Percentiles rank a stretch among this genome's conserved stretches.
Conservation (phyloP, 2,329 filamentous ascomycete species). For the Microsporum audouinii region DNA sequence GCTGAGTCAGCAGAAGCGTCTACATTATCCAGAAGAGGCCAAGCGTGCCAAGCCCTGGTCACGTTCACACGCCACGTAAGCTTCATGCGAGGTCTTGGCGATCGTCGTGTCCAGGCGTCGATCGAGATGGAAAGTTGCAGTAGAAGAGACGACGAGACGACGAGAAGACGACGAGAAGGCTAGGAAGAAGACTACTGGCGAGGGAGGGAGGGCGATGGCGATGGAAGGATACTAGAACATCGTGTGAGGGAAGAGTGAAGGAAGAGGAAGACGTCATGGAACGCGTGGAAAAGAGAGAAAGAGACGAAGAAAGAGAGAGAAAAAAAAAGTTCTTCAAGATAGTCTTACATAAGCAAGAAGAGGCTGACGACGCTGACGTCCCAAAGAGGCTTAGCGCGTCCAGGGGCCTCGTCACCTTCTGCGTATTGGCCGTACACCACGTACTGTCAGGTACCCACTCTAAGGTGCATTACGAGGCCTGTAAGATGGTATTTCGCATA, state of each 20-base stretch:
- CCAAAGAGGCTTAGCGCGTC: slow-evolving; percentile 2
- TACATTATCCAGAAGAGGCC: not conserved
- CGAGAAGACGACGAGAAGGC: not conserved
- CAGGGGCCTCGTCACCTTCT: slow-evolving; percentile 13
- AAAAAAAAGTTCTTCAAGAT: not conserved
- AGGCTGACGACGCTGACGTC: slow-evolving; percentile 14
- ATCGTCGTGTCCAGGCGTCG: not conserved
- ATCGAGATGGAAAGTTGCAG: not conserved
- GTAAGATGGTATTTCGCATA: not conserved
- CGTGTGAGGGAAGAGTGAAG: not conserved
- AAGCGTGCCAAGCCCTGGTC: not conserved
- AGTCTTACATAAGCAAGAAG: not conserved
- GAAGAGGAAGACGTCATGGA: not conserved
- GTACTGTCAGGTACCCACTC: not conserved
- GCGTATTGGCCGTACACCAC: slow-evolving; percentile 5
- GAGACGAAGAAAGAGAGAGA: not conserved
- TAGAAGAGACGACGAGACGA: not conserved
- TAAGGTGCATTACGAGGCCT: slow-evolving; percentile 2
- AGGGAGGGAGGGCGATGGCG: not conserved
- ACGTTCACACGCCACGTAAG: not conserved
- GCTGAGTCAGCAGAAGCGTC: not conserved
- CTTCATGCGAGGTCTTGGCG: not conserved
- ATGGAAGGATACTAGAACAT: not conserved
- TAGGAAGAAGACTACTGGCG: no score
- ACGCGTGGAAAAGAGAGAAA: not conserved